phyloP scores from a whole-genome alignment of 129 eudicot species.

The Gnaphalium uliginosum region DNA sequence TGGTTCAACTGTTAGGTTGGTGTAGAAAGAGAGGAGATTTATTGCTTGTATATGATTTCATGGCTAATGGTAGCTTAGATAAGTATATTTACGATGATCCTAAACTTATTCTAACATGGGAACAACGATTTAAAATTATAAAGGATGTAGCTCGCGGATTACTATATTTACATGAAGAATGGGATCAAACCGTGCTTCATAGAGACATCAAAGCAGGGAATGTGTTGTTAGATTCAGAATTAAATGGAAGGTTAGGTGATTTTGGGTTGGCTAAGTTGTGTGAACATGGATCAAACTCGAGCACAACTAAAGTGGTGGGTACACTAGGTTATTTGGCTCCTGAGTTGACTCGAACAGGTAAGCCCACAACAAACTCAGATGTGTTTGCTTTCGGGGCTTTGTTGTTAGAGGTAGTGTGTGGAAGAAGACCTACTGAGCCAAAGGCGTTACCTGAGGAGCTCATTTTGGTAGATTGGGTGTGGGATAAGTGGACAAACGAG shows the following conservation, averaged over 20 bases:
- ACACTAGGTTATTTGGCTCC: constrained; percentile 86
- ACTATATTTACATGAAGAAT: constrained; percentile 79
- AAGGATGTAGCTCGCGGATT: constrained; percentile 81
- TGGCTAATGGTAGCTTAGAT: constrained; percentile 89
- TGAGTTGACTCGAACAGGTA: constrained; percentile 77
- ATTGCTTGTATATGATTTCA: constrained; percentile 79
- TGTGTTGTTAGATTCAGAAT: constrained; percentile 67
- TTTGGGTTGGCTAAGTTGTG: constrained; percentile 78
- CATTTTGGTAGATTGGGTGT: constrained; percentile 76
- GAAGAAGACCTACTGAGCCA: constrained; percentile 74
- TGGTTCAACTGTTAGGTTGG: constrained; percentile 83
- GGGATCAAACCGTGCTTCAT: constrained; percentile 89
- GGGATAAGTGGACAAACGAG: constrained; percentile 71
- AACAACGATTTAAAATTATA: constrained; percentile 70
- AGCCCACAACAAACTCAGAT: constrained; percentile 75
- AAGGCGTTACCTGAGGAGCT: constrained; percentile 77
- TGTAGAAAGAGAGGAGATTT: constrained; percentile 64
- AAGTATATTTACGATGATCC: constrained; percentile 62
- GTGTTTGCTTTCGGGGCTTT: constrained; percentile 88
- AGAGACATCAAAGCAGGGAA: constrained; percentile 86
- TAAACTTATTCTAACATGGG: constrained; percentile 54
- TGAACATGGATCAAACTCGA: constrained; percentile 66
- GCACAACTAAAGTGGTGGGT: constrained; percentile 78
- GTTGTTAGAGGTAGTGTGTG: constrained; percentile 74
- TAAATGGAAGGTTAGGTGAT: constrained; percentile 70